These are phyloP conservation scores for Gracilaria gracilis DNA, from an alignment of 23 red algal species.

Conservation along the genomic window DNA sequence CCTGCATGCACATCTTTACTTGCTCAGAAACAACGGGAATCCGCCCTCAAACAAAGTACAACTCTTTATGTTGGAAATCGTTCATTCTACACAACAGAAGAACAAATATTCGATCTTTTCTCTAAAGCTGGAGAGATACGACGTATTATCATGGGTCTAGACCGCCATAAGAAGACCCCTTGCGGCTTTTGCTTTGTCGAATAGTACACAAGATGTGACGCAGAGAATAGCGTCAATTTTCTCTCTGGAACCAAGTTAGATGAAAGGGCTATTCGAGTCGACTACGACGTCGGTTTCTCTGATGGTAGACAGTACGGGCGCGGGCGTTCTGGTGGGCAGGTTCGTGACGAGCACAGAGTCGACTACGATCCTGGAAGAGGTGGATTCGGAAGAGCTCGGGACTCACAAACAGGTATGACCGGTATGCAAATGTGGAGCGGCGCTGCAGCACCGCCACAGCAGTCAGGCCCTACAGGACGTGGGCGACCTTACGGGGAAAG, in stretches of 20 bases:
- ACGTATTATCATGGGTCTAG: constrained; percentile 97
- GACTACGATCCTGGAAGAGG: constrained; percentile 90
- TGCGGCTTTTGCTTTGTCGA: constrained; percentile 99
- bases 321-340: constrained; percentile 82
- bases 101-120: constrained; percentile 92
- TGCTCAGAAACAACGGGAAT: constrained; percentile 57
- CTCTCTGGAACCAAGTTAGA: constrained; percentile 84
- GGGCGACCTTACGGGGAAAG: background rate
- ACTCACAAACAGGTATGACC: constrained; percentile 41
- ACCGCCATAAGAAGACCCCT: constrained; percentile 91
- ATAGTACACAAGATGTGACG: constrained; percentile 78
- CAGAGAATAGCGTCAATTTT: constrained; percentile 73
- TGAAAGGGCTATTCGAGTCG: constrained; percentile 81
- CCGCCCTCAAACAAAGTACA: constrained; percentile 44
- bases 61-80: constrained; percentile 97
- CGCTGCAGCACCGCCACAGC: background rate
- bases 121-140: constrained; percentile 85
- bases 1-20: background rate
- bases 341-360: constrained; percentile 84
- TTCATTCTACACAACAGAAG: constrained; percentile 93
- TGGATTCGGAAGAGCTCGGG: constrained; percentile 71
- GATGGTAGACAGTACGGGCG: constrained; percentile 93
- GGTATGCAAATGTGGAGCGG: constrained; percentile 78
- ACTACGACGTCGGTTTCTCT: constrained; percentile 92
- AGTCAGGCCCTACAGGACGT: background rate